Evolutionary conservation across 2,329 filamentous ascomycete species (phyloP).

Genomic region (Chaetomium strumarium): DNA sequence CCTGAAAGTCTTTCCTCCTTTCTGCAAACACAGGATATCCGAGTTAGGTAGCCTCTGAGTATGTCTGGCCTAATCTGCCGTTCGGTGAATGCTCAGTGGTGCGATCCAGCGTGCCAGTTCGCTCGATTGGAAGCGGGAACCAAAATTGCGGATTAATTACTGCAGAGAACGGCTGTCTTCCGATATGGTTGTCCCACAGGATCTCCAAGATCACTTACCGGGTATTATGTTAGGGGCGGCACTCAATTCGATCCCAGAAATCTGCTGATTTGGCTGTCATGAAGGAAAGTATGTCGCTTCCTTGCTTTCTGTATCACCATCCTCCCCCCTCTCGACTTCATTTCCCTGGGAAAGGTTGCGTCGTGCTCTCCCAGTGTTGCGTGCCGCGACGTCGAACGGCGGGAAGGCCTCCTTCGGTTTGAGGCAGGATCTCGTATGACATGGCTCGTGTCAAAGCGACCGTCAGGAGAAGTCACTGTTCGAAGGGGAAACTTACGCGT

Average conservation of each 20-base stretch:
- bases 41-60: no score
- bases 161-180: background rate
- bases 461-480: background rate
- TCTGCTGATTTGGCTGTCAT: background rate
- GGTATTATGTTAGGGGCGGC: background rate
- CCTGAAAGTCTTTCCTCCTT: background rate
- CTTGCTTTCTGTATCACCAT: conserved; percentile 2
- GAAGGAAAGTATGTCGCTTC: background rate
- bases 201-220: background rate
- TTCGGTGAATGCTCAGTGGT: no score
- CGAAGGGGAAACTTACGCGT: background rate
- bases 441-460: background rate
- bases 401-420: background rate
- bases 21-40: background rate
- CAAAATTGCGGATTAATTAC: background rate
- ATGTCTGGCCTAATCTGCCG: no score
- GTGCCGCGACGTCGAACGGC: background rate
- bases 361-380: background rate
- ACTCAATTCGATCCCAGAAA: background rate
- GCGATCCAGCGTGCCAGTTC: no score
- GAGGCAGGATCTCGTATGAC: background rate
- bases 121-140: background rate
- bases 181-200: background rate
- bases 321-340: background rate
- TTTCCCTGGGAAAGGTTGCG: background rate